Evolutionary conservation across 2,329 filamentous ascomycete genomes (phyloP), one percentile per base, ranked within the genome.

Genomic region (Stylonectria norvegica): DNA sequence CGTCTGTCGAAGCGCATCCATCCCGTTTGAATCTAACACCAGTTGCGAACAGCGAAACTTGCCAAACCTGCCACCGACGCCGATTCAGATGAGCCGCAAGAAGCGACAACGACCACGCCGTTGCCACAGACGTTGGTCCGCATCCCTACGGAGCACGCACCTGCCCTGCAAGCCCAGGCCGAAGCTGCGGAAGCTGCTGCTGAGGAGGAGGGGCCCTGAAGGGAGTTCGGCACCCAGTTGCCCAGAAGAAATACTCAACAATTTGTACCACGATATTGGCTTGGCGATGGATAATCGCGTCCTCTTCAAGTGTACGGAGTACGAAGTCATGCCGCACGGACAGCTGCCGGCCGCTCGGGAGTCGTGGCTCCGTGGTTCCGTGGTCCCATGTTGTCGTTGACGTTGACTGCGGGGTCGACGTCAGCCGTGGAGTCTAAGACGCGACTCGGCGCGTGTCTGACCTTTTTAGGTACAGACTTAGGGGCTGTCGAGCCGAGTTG

Each of bases 61-160:
- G 77, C 85, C 12, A 81, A 76, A 53, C 76, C 81, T 3, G 73
- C 75, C 53, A 56, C 68, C 31, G 64, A 68, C 15, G 32, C 49
- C 20, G 33, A 49, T 4, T 34, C 47, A 19, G 59, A 63, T 36
- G 64, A 70, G 30, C 56, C 63, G 3, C 63, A 70, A 23, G 63
- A 67, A 48, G 63, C 72, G 36, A 52, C 67, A 38, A 56, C 73
- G n/a, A 52, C 67, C 39, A 56, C 73, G n/a, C 67, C 78, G 28
- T 70, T 93, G 28, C 88, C 88, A 2, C 85, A 91, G 59, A 91
- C 87, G 14, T 73, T 94, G 12, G 88, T 94, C 23, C 80, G 88
- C 48, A 91, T 93, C 52, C 88, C 88, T 1, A 89, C 86, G 12
- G 85, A 91, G 52, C 86, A 90, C 64, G 81, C 80, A 10, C 79